Evolutionary conservation across 306 rosid species (phyloP).

Genomic region (Ceratonia siliqua): DNA sequence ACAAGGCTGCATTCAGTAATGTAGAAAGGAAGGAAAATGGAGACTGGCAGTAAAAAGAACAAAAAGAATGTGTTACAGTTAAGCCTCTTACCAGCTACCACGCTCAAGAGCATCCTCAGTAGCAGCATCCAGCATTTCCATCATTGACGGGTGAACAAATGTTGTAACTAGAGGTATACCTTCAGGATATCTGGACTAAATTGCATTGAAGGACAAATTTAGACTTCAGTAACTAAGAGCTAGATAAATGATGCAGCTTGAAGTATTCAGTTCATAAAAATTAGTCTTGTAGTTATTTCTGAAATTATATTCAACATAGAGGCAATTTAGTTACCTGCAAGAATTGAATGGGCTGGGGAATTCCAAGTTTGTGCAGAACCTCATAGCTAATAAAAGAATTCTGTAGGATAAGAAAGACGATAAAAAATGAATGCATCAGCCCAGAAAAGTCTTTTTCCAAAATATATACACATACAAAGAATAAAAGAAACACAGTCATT

Average conservation of each 20-base stretch:
- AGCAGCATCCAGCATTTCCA: conserved; percentile 95
- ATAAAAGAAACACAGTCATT: conserved; percentile 10
- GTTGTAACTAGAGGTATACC: conserved; percentile 81
- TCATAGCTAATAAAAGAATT: conserved; percentile 86
- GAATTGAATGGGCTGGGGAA: conserved; percentile 91
- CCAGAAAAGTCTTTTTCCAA: neutral
- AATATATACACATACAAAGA: neutral
- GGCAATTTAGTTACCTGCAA: conserved; percentile 84
- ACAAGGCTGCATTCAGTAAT: neutral
- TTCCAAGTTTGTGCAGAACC: conserved; percentile 80
- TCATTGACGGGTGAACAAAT: conserved; percentile 84
- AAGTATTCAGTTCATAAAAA: conserved; percentile 28
- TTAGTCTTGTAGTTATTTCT: conserved; percentile 17
- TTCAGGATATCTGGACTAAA: conserved; percentile 98
- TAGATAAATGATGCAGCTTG: conserved; percentile 24
- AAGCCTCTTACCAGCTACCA: conserved; percentile 77
- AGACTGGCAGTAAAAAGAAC: neutral
- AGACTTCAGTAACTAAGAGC: conserved; percentile 47
- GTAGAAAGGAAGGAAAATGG: conserved; percentile 21
- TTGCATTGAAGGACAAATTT: conserved; percentile 49
- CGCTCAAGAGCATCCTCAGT: conserved; percentile 85
- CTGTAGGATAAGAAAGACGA: conserved; percentile 48
- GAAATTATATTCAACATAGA: conserved; percentile 34
- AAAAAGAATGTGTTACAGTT: neutral
- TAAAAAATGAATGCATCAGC: conserved; percentile 11